These are phyloP conservation scores for Crucihimalaya himalaica DNA, from an alignment of 345 rosid genomes.

Conservation along the genomic window DNA sequence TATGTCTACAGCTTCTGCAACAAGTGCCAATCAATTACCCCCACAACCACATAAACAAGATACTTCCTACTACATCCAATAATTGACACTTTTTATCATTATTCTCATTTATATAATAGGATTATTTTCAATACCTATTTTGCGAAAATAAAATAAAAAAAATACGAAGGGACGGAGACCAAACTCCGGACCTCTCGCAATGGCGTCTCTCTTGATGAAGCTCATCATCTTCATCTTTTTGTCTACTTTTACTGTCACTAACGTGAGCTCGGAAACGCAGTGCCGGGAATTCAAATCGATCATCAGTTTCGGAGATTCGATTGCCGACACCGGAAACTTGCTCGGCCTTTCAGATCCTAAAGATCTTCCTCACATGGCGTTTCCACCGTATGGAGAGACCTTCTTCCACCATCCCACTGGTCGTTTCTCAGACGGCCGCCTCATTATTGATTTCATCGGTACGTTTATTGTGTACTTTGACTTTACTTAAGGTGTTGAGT, in stretches of 20 bases:
- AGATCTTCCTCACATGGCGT: conserved; percentile 21
- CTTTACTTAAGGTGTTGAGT: not conserved
- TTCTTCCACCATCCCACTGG: conserved; percentile 53
- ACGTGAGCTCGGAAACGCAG: not conserved
- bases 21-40: too few relatives aligned
- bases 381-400: conserved; percentile 52
- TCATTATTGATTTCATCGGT: conserved; percentile 57
- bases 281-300: conserved; percentile 35
- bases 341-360: conserved; percentile 16
- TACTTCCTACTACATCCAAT: too few relatives aligned
- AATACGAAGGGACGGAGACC: too few relatives aligned
- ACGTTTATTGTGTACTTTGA: not conserved
- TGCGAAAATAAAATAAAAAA: too few relatives aligned
- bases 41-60: too few relatives aligned
- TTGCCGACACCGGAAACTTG: conserved; percentile 56
- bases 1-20: too few relatives aligned
- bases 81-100: too few relatives aligned
- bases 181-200: not conserved
- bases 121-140: too few relatives aligned
- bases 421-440: conserved; percentile 51
- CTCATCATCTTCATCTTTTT: not conserved
- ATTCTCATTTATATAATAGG: too few relatives aligned
- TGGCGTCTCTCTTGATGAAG: not conserved
- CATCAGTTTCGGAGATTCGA: conserved; percentile 61
- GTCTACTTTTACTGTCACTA: conserved; percentile 1